Evolutionary conservation across 2,329 filamentous ascomycete genomes (phyloP).

Genomic region (Calonectria hongkongensis): DNA sequence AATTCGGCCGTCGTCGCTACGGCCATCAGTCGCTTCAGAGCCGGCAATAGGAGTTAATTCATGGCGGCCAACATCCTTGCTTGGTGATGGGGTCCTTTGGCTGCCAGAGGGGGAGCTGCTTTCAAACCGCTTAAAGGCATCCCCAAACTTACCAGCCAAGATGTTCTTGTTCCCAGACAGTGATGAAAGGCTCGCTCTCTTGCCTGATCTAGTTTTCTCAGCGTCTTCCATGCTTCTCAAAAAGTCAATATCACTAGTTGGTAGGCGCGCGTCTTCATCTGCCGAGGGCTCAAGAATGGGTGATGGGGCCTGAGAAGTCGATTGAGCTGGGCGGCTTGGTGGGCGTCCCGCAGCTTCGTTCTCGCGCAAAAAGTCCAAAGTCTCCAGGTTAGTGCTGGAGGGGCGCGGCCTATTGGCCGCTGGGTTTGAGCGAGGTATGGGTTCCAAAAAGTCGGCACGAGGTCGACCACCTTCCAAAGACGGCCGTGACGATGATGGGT

Average conservation of each 20-base stretch:
- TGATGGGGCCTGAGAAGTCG: slow-evolving; percentile 60
- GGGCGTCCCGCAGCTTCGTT: slow-evolving; percentile 76
- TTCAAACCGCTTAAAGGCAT: slow-evolving; percentile 96
- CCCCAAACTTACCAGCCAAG: slow-evolving; percentile 91
- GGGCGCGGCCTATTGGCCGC: slow-evolving; percentile 77
- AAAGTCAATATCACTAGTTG: slow-evolving; percentile 86
- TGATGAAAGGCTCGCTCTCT: slow-evolving; percentile 84
- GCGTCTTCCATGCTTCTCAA: slow-evolving; percentile 84
- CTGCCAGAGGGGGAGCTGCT: slow-evolving; percentile 63
- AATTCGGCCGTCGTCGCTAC: slow-evolving; percentile 78
- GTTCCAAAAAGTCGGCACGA: slow-evolving; percentile 53
- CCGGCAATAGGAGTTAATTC: slow-evolving; percentile 83
- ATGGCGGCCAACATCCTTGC: slow-evolving; percentile 68
- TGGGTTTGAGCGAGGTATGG: slow-evolving; percentile 54
- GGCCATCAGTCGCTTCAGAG: slow-evolving; percentile 78
- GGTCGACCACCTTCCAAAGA: slow-evolving; percentile 55
- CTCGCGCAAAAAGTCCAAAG: slow-evolving; percentile 86
- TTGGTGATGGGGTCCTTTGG: slow-evolving; percentile 69
- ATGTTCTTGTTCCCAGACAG: slow-evolving; percentile 86
- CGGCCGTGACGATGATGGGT: slow-evolving; percentile 52
- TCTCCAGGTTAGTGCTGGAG: slow-evolving; percentile 87
- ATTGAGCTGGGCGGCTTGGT: slow-evolving; percentile 52
- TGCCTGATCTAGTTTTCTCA: slow-evolving; percentile 71
- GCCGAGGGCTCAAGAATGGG: slow-evolving; percentile 62
- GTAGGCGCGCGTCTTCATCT: slow-evolving; percentile 49